Evolutionary conservation across 2,329 filamentous ascomycete species (phyloP), one percentile per base, ranked within the genome.

Genomic region (Calycina herbarum): DNA sequence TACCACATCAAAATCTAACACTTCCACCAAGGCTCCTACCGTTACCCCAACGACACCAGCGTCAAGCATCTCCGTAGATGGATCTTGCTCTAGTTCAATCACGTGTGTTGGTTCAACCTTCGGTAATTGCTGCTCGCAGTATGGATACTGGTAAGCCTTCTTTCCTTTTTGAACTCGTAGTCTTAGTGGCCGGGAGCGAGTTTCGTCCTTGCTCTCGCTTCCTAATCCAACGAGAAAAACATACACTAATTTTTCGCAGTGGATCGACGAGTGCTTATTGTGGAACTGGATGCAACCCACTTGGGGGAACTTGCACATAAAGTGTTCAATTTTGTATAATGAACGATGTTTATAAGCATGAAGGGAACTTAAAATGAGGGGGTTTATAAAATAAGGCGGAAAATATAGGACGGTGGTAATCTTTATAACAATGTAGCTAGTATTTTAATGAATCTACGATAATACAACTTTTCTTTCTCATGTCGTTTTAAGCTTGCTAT

Each of bases 121-220:
- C 17, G 74, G 74, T 13, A 27, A 65, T 7, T 77, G 74, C 63
- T 76, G 74, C 61, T 74, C 71, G 31, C 61, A 71, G 33, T 66
- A 68, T 62, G 73, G 72, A 17, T 72, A 71, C 67, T 11, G 35
- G 20, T 51, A 51, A 24, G 45, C 10, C n/a, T 2, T 4, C 20
- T 24, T 48, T 4, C 27, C 27, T 29, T 29, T 29, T 2, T 29
- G 27, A 29, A 29, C 27, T 29, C 27, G 27, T 29, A 29, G 2
- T 29, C 27, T 29, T 29, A 29, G 27, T 29, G 27, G 27, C 20
- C 20, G 20, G 20, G 20, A 20, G 20, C 20, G 20, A 29, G 27
- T 29, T 29, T 29, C 27, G 27, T 29, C 27, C 27, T 29, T 29
- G 27, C 27, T 29, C 27, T 29, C 27, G 27, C 5, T 2, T 33